Evolutionary conservation across 352 stramenopile species (phyloP), one percentile per base, ranked within the genome.

Genomic region (Phytopythium ostracodes): DNA sequence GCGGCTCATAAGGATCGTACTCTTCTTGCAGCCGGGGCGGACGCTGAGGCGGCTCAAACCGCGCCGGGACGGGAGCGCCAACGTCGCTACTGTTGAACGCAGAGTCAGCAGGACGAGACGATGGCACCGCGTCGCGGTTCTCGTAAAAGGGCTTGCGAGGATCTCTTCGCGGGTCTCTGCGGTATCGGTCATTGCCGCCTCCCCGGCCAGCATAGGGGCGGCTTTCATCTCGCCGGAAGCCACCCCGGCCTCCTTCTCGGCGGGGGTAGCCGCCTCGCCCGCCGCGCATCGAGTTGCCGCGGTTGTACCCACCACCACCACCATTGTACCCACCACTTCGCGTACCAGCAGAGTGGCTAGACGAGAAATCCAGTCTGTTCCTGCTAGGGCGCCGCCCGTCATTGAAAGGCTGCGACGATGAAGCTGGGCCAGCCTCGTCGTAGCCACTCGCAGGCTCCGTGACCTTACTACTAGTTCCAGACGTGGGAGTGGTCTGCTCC

Each of bases 351-450:
- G 72, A 79, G 59, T 75, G 66, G 68, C 66, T 76, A 22, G 71
- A 76, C 46, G 71, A 63, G 49, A 68, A 76, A 47, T 76, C 71
- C 64, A 74, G 68, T 33, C 71, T 76, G 46, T 76, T 65, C 56
- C 71, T 63, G 40, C 65, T 57, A 49, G 65, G 63, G 27, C 60
- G 63, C 33, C 15, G 25, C 27, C 22, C 44, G n/a, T 40, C 22
- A 4, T 38, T 29, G 49, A 8, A 29, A 10, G 44, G 44, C 22
- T 51, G n/a, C 20, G 20, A 29, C 4, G 11, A 51, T 4, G 46
- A 2, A 35, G 24, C 24, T 10, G 46, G 4, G 5, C 15, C 17
- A 29, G 22, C 15, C 25, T 55, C 9, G 7, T 27, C 17, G 7
- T 38, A 4, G 4, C 29, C 53, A 14, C 20, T 24, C 18, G 35